phyloP scores from a whole-genome alignment of 2,329 filamentous ascomycete genomes.

The Aureobasidium sp. region DNA sequence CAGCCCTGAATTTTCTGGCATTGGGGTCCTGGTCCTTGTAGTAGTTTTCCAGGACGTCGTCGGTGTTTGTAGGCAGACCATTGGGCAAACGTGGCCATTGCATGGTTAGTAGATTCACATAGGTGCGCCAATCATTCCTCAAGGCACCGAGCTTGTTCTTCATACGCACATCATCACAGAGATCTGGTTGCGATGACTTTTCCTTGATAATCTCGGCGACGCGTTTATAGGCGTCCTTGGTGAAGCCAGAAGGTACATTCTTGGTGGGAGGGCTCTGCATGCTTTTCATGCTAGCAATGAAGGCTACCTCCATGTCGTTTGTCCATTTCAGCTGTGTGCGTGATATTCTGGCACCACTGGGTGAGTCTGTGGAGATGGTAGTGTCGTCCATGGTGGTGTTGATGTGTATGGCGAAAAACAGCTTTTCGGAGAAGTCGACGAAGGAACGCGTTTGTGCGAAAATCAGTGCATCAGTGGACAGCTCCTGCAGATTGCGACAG shows the following conservation, averaged over 20 bases:
- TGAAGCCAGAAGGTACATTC: background rate
- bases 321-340: conserved; percentile 7
- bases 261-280: background rate
- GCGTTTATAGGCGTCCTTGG: conserved; percentile 2
- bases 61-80: background rate
- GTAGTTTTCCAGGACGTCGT: background rate
- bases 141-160: conserved; percentile 4
- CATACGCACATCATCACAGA: background rate
- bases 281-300: background rate
- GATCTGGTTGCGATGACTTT: background rate
- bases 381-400: background rate
- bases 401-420: background rate
- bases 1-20: background rate
- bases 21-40: background rate
- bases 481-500: background rate
- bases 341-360: background rate
- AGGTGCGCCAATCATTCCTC: background rate
- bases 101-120: background rate
- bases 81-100: background rate
- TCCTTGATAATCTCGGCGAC: conserved; percentile 4
- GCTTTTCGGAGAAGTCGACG: conserved; percentile 3
- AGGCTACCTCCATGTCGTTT: background rate
- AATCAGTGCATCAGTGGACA: background rate
- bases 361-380: background rate
- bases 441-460: background rate